Conservation (phyloP, 2,329 filamentous ascomycete species). For the Cordyceps cicadae region DNA sequence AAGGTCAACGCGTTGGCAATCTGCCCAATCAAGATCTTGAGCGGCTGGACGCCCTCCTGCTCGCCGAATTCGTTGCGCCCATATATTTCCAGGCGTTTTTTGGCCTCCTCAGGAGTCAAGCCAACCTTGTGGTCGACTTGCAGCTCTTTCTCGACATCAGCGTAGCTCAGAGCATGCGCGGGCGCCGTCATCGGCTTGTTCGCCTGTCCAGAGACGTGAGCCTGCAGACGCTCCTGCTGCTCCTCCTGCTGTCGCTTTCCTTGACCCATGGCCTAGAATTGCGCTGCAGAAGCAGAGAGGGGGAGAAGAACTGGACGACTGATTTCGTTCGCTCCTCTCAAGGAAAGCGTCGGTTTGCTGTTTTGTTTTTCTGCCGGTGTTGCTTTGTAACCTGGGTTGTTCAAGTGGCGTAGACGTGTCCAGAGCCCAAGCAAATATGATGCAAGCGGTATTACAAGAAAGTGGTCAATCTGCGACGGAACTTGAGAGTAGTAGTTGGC, state of each 20-base stretch:
- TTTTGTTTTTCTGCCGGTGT: neutral
- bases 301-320: neutral
- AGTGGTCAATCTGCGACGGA: neutral
- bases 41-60: conserved; percentile 47
- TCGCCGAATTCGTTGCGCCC: conserved; percentile 58
- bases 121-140: conserved; percentile 49
- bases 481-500: neutral
- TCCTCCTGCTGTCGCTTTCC: conserved; percentile 16
- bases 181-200: conserved; percentile 49
- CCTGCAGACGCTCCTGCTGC: conserved; percentile 7
- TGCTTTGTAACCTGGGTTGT: neutral
- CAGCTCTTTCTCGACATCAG: conserved; percentile 46
- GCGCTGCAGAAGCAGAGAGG: neutral
- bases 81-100: conserved; percentile 44
- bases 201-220: conserved; percentile 27
- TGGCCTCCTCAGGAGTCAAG: conserved; percentile 45
- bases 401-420: neutral
- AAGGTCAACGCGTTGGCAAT: conserved; percentile 63
- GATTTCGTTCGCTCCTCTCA: neutral
- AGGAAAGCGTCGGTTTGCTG: neutral
- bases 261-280: conserved; percentile 19
- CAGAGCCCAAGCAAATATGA: neutral
- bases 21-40: conserved; percentile 57
- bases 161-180: conserved; percentile 52
- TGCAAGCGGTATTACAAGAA: neutral